Base-by-base conservation (phyloP, 176 grass and related monocot species). In the Bromus sterilis region DNA sequence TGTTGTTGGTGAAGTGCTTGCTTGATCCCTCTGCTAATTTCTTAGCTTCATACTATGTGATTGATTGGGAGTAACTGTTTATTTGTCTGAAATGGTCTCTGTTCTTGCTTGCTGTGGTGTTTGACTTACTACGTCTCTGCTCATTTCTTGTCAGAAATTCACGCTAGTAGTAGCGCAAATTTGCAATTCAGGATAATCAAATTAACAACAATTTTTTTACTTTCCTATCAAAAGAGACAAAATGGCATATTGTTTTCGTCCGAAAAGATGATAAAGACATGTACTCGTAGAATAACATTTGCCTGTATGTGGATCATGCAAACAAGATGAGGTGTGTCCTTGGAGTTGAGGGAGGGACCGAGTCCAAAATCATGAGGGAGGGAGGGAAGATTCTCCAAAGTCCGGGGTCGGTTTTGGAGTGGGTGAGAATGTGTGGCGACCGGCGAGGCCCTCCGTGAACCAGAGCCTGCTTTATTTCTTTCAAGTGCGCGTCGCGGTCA, bases 401-500 rank as follows among this genome's bases (percentile, higher is more conserved):
- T 63, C 74, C 18, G 6, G 9, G 23, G 80, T 63, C 56, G 4
- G 74, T 73, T 86, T 58, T 14, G 25, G 46, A 56, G 64, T 35
- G 9, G 83, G 62, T 82, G 78, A 85, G 81, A 44, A 71, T 71
- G 67, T 43, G 67, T 44, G 67, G 81, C 13, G 44, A 7, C n/a
- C n/a, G 40, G 66, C 10, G 74, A 78, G 66, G 70, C 21, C 61
- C 21, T 41, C 18, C 48, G 48, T 51, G 48, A 51, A 51, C 18
- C 48, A 21, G 16, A n/a, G 20, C 23, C 81, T 57, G 79, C 83
- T 86, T 90, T 83, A 51, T 86, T 86, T 86, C 83, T 86, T 86
- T 86, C 83, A 31, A 90, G 83, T 56, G 46, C 79, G 16, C 5
- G 74, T 74, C 79, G 83, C 83, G 83, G 88, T 90, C 88, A 83